phyloP scores from a whole-genome alignment of 2,329 filamentous ascomycete genomes.

The Myriosclerotinia duriaeana region DNA sequence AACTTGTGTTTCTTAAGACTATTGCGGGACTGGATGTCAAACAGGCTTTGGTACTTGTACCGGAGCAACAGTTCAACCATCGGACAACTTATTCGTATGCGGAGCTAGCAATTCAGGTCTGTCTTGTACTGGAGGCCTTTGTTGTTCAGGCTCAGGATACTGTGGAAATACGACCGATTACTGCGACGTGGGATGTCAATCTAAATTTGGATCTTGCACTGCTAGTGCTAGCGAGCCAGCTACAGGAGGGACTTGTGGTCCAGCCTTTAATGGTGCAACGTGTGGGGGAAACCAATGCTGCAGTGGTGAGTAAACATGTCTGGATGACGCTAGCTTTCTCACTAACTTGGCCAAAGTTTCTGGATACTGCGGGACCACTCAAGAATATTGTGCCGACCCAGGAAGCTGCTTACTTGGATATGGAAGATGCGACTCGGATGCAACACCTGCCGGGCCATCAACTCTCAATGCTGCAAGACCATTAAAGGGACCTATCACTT shows the following conservation, averaged over 20 bases:
- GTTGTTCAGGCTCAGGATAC: slow-evolving; percentile 21
- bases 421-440: slow-evolving; percentile 56
- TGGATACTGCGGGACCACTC: slow-evolving; percentile 26
- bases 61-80: slow-evolving; percentile 19
- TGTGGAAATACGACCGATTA: slow-evolving; percentile 24
- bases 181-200: slow-evolving; percentile 30
- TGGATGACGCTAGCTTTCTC: neutral
- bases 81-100: slow-evolving; percentile 8
- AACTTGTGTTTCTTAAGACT: slow-evolving; percentile 23
- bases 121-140: slow-evolving; percentile 17
- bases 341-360: slow-evolving; percentile 13
- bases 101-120: slow-evolving; percentile 17
- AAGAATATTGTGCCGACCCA: slow-evolving; percentile 31
- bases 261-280: slow-evolving; percentile 24
- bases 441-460: slow-evolving; percentile 52
- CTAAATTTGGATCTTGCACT: slow-evolving; percentile 24
- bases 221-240: slow-evolving; percentile 7
- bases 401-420: slow-evolving; percentile 28
- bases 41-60: slow-evolving; percentile 22
- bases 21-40: slow-evolving; percentile 36
- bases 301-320: slow-evolving; percentile 15
- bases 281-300: slow-evolving; percentile 29
- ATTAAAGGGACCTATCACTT: slow-evolving; percentile 53
- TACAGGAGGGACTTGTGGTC: slow-evolving; percentile 21
- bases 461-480: slow-evolving; percentile 51